Conservation (phyloP, 176 grass and related monocot genomes). For the Canna indica region DNA sequence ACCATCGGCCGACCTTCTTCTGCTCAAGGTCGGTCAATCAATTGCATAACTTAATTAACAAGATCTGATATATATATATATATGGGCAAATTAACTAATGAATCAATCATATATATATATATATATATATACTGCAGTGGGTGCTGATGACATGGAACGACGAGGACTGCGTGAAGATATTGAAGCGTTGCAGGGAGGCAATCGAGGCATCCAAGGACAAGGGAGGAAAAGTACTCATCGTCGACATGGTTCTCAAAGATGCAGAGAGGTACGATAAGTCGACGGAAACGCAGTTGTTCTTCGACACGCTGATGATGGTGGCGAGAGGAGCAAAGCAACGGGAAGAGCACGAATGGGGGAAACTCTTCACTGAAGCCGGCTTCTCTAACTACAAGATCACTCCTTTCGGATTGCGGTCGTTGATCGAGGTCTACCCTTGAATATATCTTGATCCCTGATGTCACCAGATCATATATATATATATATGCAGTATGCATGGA, state of each 20-base stretch:
- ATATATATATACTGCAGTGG: background rate
- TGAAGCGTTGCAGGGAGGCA: slow-evolving; percentile 4
- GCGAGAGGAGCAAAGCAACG: background rate
- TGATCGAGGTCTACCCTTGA: slow-evolving; percentile 8
- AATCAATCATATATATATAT: too few relatives aligned
- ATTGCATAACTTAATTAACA: too few relatives aligned
- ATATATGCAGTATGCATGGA: too few relatives aligned
- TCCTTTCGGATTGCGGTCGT: background rate
- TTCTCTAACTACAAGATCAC: background rate
- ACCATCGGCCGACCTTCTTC: background rate
- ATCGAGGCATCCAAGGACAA: background rate
- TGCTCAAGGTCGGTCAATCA: slow-evolving; percentile 3
- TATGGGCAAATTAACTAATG: too few relatives aligned
- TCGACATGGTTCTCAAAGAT: background rate
- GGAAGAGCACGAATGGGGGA: background rate
- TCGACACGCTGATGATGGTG: slow-evolving; percentile 1
- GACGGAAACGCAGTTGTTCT: background rate
- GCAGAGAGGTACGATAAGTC: background rate
- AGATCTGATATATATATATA: too few relatives aligned
- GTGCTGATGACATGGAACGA: background rate
- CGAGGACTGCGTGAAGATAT: slow-evolving; percentile 1
- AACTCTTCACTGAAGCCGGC: background rate
- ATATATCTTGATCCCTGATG: too few relatives aligned
- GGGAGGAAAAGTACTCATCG: background rate
- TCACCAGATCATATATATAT: too few relatives aligned